Percentiles rank a stretch among this genome's conserved stretches.
Conservation (phyloP, 352 stramenopile genomes). For the Pythium rishiriense region DNA sequence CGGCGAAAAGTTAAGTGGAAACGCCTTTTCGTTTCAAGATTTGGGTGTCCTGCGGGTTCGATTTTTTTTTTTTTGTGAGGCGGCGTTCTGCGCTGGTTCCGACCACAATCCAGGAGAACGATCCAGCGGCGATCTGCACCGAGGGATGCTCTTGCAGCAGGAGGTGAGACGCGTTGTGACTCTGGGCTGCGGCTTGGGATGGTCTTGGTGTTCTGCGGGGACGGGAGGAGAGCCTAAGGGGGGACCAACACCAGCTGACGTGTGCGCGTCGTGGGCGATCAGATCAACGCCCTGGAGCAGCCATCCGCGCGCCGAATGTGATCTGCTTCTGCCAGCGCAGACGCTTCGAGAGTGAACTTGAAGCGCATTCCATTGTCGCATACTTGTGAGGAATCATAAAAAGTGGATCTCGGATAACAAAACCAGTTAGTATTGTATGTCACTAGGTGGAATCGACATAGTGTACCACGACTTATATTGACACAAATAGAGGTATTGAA, state of each 20-base stretch:
- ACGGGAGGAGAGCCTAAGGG: no score
- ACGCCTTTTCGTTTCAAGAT: conserved; percentile 12
- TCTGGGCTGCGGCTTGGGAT: neutral
- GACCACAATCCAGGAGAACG: neutral
- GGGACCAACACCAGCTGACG: neutral
- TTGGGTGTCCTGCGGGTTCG: neutral
- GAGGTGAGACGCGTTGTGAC: neutral
- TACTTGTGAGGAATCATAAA: no score
- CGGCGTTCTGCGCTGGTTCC: conserved; percentile 2
- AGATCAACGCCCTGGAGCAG: neutral
- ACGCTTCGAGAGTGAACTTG: conserved; percentile 3
- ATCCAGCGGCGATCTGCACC: neutral
- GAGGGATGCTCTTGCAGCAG: neutral
- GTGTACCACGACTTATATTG: no score
- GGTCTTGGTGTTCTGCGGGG: neutral
- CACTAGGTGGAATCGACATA: no score
- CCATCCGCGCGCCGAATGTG: neutral
- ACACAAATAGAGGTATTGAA: no score
- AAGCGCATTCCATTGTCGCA: no score
- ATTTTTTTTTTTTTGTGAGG: neutral
- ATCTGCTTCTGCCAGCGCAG: neutral
- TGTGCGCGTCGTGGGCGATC: neutral
- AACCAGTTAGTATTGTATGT: no score
- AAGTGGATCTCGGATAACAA: no score
- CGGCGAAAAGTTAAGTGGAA: conserved; percentile 1